These are phyloP conservation scores for Rosa multiflora DNA, from an alignment of 306 rosid species.

Conservation along the genomic window DNA sequence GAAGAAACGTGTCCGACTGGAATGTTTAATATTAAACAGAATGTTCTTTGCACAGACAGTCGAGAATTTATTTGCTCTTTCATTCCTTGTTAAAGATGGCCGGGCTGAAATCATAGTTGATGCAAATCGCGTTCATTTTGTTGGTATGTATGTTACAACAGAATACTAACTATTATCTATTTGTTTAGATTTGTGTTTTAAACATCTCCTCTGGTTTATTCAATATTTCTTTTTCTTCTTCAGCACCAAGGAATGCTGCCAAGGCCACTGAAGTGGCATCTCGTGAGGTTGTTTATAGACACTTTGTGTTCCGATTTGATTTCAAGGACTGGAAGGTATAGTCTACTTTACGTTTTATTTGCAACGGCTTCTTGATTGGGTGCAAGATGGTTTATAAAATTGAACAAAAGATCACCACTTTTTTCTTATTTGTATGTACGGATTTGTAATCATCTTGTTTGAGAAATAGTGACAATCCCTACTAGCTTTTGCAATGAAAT, in stretches of 20 bases:
- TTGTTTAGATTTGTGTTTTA: neutral
- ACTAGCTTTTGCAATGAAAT: neutral
- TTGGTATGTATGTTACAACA: constrained; percentile 49
- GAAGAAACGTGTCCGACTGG: constrained; percentile 47
- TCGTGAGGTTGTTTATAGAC: constrained; percentile 52
- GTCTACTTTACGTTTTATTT: neutral
- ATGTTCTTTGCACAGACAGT: constrained; percentile 76
- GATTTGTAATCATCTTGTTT: neutral
- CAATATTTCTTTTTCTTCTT: constrained; percentile 13
- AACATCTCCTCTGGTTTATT: neutral
- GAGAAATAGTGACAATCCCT: neutral
- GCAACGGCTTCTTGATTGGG: neutral
- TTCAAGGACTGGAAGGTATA: constrained; percentile 86
- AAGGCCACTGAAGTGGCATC: constrained; percentile 44
- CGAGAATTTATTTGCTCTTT: constrained; percentile 77
- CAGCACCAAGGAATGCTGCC: constrained; percentile 85
- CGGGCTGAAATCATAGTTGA: constrained; percentile 63
- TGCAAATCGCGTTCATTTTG: constrained; percentile 52
- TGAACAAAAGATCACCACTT: neutral
- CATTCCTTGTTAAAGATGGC: constrained; percentile 85
- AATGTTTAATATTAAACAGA: constrained; percentile 59
- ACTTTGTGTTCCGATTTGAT: constrained; percentile 82
- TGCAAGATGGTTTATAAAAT: neutral
- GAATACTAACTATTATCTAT: neutral
- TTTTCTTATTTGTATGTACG: neutral